These are phyloP conservation scores for Vigna hirtella DNA, from an alignment of 306 rosid species.

Conservation along the genomic window DNA sequence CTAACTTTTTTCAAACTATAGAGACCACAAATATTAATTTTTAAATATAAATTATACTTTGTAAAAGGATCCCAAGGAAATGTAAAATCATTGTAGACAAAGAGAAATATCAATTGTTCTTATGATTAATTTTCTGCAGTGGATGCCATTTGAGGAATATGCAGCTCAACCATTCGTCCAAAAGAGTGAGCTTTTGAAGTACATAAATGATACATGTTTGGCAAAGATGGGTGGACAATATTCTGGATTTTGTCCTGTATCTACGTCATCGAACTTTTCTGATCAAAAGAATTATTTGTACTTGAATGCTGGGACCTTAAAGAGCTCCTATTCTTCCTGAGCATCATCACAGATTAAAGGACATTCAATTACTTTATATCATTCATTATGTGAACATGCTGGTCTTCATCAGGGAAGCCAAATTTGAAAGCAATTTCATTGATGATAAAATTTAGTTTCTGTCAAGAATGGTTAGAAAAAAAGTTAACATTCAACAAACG, in stretches of 20 bases:
- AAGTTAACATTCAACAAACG: not conserved
- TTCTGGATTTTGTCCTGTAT: constrained; percentile 59
- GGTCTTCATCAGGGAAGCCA: constrained; percentile 22
- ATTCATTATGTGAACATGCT: constrained; percentile 13
- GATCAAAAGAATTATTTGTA: constrained; percentile 49
- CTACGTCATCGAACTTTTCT: constrained; percentile 44
- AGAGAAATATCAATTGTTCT: not conserved
- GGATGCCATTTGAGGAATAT: constrained; percentile 78
- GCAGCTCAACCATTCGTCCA: constrained; percentile 58
- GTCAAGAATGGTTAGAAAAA: not conserved
- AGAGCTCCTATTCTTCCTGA: constrained; percentile 41
- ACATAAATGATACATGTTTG: constrained; percentile 51
- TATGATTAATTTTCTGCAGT: constrained; percentile 55
- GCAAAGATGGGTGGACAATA: constrained; percentile 57
- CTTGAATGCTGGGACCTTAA: constrained; percentile 49
- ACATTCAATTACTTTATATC: constrained; percentile 32
- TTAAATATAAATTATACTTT: not conserved
- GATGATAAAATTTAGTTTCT: not conserved
- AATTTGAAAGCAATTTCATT: constrained; percentile 17
- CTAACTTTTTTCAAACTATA: no score
- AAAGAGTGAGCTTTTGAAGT: constrained; percentile 47
- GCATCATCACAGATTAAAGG: constrained; percentile 13
- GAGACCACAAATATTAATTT: no score
- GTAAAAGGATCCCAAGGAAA: not conserved
- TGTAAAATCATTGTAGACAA: constrained; percentile 12